phyloP scores from a whole-genome alignment of 176 grass and related monocot species.

The Raddia distichophylla region DNA sequence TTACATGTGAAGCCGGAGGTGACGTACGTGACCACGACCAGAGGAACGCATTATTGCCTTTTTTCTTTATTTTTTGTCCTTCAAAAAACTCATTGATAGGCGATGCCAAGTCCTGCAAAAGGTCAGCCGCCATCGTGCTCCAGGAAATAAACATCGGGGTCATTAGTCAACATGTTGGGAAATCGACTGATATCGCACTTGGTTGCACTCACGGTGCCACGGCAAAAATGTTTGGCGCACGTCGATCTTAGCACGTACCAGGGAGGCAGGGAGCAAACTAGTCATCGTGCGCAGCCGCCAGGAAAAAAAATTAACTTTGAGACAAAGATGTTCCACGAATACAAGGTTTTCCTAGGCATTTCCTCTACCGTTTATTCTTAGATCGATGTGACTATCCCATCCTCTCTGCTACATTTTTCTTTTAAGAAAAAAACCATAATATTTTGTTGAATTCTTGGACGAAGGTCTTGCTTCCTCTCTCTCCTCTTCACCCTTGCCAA shows the following conservation, averaged over 20 bases:
- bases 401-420: too few relatives aligned
- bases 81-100: not conserved
- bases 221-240: not conserved
- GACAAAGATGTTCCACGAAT: too few relatives aligned
- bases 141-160: too few relatives aligned
- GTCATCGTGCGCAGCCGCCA: not conserved
- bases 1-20: not conserved
- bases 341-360: too few relatives aligned
- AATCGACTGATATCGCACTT: not conserved
- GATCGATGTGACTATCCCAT: too few relatives aligned
- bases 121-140: constrained; percentile 27
- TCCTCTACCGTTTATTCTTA: too few relatives aligned
- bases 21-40: constrained; percentile 17
- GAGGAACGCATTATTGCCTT: not conserved
- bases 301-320: not conserved
- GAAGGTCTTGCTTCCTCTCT: too few relatives aligned
- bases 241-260: too few relatives aligned
- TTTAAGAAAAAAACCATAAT: too few relatives aligned
- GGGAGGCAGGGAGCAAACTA: too few relatives aligned
- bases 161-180: not conserved
- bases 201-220: not conserved
- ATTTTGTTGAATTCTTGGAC: too few relatives aligned
- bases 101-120: not conserved
- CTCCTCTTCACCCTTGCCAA: too few relatives aligned
- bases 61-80: not conserved